These are phyloP conservation scores for Candida adriatica DNA, from an alignment of 805 yeast genomes.

Conservation along the genomic window DNA sequence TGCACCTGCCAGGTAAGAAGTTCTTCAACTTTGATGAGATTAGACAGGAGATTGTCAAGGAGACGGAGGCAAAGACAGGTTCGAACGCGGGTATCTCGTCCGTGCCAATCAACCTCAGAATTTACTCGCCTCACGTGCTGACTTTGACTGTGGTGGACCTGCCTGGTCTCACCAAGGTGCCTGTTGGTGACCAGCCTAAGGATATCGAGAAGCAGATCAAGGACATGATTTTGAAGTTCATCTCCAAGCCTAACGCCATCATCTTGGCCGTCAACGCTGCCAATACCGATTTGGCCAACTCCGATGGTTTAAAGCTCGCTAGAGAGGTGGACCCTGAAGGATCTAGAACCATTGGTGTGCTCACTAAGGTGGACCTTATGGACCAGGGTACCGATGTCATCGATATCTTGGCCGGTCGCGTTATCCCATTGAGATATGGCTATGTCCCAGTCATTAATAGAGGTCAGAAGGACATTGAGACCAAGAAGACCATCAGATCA, in stretches of 20 bases:
- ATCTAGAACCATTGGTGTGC: conserved; percentile 89
- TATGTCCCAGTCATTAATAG: conserved; percentile 96
- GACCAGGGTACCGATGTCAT: conserved; percentile 96
- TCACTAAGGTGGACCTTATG: conserved; percentile 95
- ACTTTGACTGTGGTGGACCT: conserved; percentile 92
- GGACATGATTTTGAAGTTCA: conserved; percentile 87
- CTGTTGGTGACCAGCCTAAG: conserved; percentile 98
- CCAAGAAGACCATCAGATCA: conserved; percentile 76
- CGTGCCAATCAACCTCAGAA: conserved; percentile 86
- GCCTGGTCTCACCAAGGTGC: conserved; percentile 97
- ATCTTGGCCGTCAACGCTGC: conserved; percentile 93
- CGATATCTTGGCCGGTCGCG: conserved; percentile 92
- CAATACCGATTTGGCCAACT: conserved; percentile 93
- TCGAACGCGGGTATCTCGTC: conserved; percentile 86
- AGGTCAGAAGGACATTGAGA: conserved; percentile 94
- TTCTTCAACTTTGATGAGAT: conserved; percentile 85
- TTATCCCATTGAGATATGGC: conserved; percentile 90
- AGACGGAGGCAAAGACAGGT: conserved; percentile 80
- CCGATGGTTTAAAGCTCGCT: conserved; percentile 93
- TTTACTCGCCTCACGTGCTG: conserved; percentile 89
- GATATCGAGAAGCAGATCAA: conserved; percentile 94
- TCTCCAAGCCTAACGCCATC: conserved; percentile 92
- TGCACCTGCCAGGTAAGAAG: conserved; percentile 84
- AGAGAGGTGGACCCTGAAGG: conserved; percentile 98
- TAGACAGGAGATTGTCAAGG: conserved; percentile 83